phyloP scores from a whole-genome alignment of 202 grass and related monocot genomes.

The Schoenoplectus tabernaemontani region DNA sequence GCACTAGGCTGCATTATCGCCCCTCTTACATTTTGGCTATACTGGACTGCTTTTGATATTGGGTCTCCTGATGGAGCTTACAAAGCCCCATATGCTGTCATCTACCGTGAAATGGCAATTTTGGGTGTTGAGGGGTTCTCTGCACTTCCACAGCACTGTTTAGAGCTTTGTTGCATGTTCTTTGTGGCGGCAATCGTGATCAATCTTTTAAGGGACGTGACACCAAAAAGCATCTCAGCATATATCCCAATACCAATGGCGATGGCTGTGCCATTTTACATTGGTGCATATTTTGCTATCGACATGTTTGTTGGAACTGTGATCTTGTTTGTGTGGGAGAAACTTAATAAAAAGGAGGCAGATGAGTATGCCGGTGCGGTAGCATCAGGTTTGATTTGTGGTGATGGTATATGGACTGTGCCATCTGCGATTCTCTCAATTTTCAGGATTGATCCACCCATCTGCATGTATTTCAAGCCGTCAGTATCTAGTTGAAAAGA shows the following conservation, averaged over 20 bases:
- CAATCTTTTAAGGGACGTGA: slow-evolving; percentile 52
- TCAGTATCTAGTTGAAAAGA: slow-evolving; percentile 32
- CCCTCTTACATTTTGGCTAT: slow-evolving; percentile 93
- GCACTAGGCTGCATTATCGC: slow-evolving; percentile 81
- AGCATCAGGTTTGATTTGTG: slow-evolving; percentile 87
- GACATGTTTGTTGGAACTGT: slow-evolving; percentile 88
- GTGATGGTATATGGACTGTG: slow-evolving; percentile 91
- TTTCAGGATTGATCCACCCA: slow-evolving; percentile 70
- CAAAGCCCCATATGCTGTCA: slow-evolving; percentile 89
- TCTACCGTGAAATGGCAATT: slow-evolving; percentile 86
- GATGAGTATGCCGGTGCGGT: slow-evolving; percentile 64
- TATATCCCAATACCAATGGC: slow-evolving; percentile 91
- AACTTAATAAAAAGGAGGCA: slow-evolving; percentile 59
- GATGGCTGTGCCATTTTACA: slow-evolving; percentile 92
- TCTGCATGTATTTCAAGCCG: slow-evolving; percentile 91
- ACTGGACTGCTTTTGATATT: slow-evolving; percentile 83
- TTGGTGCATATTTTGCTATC: slow-evolving; percentile 93
- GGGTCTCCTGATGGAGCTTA: slow-evolving; percentile 72
- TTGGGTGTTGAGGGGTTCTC: slow-evolving; percentile 75
- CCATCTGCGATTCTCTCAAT: slow-evolving; percentile 77
- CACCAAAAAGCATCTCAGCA: slow-evolving; percentile 45
- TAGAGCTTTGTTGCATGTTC: slow-evolving; percentile 62
- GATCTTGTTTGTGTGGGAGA: slow-evolving; percentile 80
- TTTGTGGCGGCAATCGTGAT: slow-evolving; percentile 53
- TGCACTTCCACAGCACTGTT: slow-evolving; percentile 67